These are phyloP conservation scores for Lactifluus subvellereus DNA, from an alignment of 768 basidiomycete species.

Conservation along the genomic window DNA sequence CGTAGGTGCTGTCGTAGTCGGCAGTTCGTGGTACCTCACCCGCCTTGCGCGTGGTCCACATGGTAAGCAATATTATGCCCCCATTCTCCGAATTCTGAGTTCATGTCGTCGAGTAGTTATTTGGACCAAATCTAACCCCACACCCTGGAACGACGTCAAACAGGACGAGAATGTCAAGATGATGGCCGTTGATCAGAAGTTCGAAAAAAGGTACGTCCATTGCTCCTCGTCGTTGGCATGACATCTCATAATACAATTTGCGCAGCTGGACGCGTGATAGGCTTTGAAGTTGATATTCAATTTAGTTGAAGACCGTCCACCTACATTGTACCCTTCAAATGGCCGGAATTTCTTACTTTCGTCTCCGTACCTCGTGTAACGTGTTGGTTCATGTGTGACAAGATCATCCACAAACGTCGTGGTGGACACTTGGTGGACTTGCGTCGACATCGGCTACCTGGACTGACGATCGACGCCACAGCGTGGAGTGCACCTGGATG, in stretches of 20 bases:
- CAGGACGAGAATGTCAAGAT: conserved; percentile 72
- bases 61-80: conserved; percentile 27
- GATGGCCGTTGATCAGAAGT: conserved; percentile 62
- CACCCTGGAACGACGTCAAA: conserved; percentile 83
- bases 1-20: conserved; percentile 41
- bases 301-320: neutral
- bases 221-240: conserved; percentile 5
- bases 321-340: conserved; percentile 16
- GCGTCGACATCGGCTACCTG: neutral
- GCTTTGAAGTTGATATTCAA: conserved; percentile 38
- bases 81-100: conserved; percentile 13
- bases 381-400: neutral
- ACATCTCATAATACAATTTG: conserved; percentile 7
- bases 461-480: neutral
- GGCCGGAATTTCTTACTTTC: conserved; percentile 4
- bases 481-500: neutral
- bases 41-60: conserved; percentile 42
- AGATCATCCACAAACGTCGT: neutral
- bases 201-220: conserved; percentile 58
- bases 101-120: conserved; percentile 36
- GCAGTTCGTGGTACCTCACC: conserved; percentile 40
- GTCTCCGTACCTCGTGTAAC: neutral
- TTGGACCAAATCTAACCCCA: conserved; percentile 70
- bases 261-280: conserved; percentile 71
- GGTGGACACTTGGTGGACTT: neutral